Evolutionary conservation across 345 rosid species (phyloP), one percentile per base, ranked within the genome.

Genomic region (Pelargonium nanum): DNA sequence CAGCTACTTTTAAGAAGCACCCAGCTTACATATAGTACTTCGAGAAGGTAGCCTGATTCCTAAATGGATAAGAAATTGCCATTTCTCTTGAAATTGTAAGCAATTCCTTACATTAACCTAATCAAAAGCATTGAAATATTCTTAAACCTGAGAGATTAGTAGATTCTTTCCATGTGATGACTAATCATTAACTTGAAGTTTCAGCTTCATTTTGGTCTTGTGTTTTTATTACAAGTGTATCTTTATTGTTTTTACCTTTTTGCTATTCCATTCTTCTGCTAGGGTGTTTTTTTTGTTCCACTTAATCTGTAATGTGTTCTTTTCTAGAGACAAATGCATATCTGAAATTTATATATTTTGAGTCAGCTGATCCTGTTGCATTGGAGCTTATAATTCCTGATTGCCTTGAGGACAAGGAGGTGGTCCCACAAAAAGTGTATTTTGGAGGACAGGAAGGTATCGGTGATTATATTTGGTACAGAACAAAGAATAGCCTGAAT

Each of bases 381-480:
- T 58, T 92, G 78, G 87, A 80, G 68, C 98, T 92, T 70, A 63
- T 70, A 25, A 68, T 92, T 72, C 83, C 88, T 59, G 81, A 74
- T 71, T 89, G 96, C 77, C 71, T 65, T 64, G 95, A 92, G 83
- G 82, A 69, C 24, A 72, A 73, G 69, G 93, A 87, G 69, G 75
- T 78, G 66, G 72, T 83, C 62, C 98, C 98, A 15, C 85, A 65
- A 60, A 89, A 85, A 73, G 81, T 63, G 53, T 92, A 92, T 74
- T 92, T 85, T 69, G 98, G 98, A 21, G 98, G 98, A 24, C 76
- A 68, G 65, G 92, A 91, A 85, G 98, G 91, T 74, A 71, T 40
- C 66, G 96, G 93, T 70, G 91, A 85, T 73, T 84, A 77, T 67
- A 80, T 76, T 53, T 92, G 98, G 98, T 85, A 77, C 76, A 80